Percentiles rank a stretch among this genome's conserved stretches.
These are phyloP conservation scores for Daphne laureola DNA, from an alignment of 441 rosid genomes.

Conservation along the genomic window DNA sequence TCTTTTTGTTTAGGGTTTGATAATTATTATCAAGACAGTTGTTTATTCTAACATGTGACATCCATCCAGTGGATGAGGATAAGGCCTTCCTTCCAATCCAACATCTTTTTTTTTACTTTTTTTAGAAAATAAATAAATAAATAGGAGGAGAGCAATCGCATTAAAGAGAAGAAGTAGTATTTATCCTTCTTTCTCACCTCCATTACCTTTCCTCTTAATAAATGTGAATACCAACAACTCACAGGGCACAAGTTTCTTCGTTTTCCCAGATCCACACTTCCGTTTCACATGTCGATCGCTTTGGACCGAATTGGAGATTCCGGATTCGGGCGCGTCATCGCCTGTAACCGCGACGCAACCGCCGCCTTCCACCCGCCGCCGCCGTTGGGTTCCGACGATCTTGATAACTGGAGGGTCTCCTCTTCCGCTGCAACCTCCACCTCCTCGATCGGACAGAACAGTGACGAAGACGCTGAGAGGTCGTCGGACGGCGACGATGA, in stretches of 20 bases:
- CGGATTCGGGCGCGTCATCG: constrained; percentile 13
- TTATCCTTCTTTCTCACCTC: background rate
- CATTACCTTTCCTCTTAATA: no score
- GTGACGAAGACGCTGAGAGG: constrained; percentile 24
- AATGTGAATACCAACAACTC: background rate
- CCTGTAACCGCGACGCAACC: constrained; percentile 9
- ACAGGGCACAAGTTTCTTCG: background rate
- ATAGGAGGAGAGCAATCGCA: no score
- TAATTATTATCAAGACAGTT: background rate
- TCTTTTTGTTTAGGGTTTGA: background rate
- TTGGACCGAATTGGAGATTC: constrained; percentile 26
- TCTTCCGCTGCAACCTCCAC: constrained; percentile 31
- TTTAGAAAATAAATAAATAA: background rate
- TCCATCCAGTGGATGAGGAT: constrained; percentile 38
- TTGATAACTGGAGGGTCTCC: constrained; percentile 22
- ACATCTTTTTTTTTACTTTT: background rate
- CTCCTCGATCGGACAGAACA: constrained; percentile 14
- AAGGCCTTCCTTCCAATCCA: constrained; percentile 15
- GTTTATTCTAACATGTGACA: constrained; percentile 4
- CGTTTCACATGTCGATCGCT: constrained; percentile 18
- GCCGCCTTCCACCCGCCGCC: constrained; percentile 8
- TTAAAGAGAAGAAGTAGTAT: no score
- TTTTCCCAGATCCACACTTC: background rate
- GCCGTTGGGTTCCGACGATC: constrained; percentile 10
- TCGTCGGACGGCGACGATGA: constrained; percentile 28